Evolutionary conservation across 306 rosid genomes (phyloP).

Genomic region (Cucumis melo): DNA sequence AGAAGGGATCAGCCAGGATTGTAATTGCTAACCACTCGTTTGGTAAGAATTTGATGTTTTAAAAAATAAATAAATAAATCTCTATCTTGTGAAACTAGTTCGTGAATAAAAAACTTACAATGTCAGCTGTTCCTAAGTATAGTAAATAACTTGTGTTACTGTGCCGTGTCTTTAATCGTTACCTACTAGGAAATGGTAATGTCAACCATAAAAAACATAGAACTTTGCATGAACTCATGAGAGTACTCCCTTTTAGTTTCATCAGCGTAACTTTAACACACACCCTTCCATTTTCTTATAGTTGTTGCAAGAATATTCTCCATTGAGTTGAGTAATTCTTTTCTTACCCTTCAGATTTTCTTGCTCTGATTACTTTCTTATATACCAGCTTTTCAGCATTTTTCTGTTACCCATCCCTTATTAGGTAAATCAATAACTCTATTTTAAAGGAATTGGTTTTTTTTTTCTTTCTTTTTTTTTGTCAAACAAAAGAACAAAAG

Average conservation of each 20-base stretch:
- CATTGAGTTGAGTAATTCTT: background rate
- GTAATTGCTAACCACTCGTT: slow-evolving; percentile 90
- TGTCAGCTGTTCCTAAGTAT: background rate
- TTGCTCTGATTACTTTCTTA: background rate
- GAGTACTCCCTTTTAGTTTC: background rate
- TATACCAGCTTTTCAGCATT: background rate
- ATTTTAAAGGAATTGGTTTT: too few species aligned
- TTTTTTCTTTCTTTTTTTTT: too few species aligned
- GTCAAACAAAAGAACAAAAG: too few species aligned
- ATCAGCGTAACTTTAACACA: background rate
- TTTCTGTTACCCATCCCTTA: background rate
- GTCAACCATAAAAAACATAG: background rate
- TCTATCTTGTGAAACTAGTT: background rate
- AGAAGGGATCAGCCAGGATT: slow-evolving; percentile 74
- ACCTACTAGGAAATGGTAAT: background rate
- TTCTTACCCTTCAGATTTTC: background rate
- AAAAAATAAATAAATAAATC: background rate
- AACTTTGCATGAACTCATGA: background rate
- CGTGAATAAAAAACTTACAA: background rate
- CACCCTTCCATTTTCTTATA: too few species aligned
- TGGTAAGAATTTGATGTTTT: slow-evolving; percentile 26
- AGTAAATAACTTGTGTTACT: background rate
- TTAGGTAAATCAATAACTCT: background rate
- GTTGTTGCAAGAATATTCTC: background rate
- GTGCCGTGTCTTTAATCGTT: background rate